Evolutionary conservation across 495 filamentous ascomycete species (phyloP), one percentile per base, ranked within the genome.

Genomic region (Friedmanniomyces simplex): DNA sequence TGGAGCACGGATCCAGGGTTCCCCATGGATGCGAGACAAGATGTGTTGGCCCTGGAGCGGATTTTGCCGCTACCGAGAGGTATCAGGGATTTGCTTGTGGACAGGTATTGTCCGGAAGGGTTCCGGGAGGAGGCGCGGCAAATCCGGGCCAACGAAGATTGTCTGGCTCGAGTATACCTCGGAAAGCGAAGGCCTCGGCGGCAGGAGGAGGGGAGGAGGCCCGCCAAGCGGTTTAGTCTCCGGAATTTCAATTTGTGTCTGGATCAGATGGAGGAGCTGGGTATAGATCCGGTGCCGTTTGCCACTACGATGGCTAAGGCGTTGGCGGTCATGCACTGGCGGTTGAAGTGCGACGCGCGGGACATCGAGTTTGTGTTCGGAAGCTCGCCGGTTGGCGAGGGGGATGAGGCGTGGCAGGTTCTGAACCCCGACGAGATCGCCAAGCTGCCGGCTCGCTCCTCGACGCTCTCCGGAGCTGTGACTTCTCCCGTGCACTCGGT

Each of bases 331-430:
- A 60, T 67, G 63, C 65, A 65, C 26, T 67, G 63, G 65, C 37
- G 30, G 8, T 56, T 54, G 18, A 20, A 45, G 16, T 37, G 61
- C 14, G 65, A 67, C 41, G 65, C 63, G 14, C 56, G 63, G 24
- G 65, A 67, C 43, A 54, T 67, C 32, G 65, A 67, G 43, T 67
- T 65, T 50, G 65, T 67, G 47, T 50, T 67, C 2, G 63, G 54
- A 52, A 5, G 39, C 14, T 5, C 2, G 13, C 5, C 14, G 18
- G 34, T 37, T 37, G 16, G 34, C 8, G 34, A 37, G 16, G 8
- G 34, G 34, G 34, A 37, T 16, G 34, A 16, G 34, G 16, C 16
- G 8, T 24, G 26, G 6, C 2, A 62, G 8, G 14, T 5, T 16
- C 28, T 32, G 3, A 4, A 3, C 4, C 28, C 28, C 4, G 28